A percentile compares a stretch with the other conserved stretches of the same genome.
phyloP scores from a whole-genome alignment of 352 stramenopile species.

The Globisporangium uncinulatum region DNA sequence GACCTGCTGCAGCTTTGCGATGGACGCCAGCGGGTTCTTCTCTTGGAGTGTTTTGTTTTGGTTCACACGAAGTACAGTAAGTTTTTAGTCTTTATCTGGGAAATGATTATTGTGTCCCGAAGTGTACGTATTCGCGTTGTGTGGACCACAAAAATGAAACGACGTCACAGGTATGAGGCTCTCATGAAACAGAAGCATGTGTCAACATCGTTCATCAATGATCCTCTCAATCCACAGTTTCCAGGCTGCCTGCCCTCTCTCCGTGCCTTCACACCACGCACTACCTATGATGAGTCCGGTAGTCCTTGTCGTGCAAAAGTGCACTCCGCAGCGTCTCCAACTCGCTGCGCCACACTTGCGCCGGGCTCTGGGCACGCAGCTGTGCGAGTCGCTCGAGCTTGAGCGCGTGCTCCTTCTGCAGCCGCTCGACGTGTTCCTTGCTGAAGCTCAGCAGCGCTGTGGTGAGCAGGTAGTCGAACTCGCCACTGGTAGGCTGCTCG shows the following conservation, averaged over 20 bases:
- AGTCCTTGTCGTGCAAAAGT: conserved; percentile 68
- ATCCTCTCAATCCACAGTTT: too few species aligned
- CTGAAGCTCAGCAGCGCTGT: conserved; percentile 98
- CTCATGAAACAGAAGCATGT: too few species aligned
- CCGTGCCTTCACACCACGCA: conserved; percentile 5
- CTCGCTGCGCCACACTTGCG: conserved; percentile 86
- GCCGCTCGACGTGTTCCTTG: conserved; percentile 90
- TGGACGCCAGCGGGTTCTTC: too few species aligned
- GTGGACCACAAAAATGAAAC: too few species aligned
- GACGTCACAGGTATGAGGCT: too few species aligned
- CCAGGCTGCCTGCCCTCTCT: neutral
- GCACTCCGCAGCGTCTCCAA: conserved; percentile 45
- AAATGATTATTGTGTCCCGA: too few species aligned
- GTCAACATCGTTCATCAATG: too few species aligned
- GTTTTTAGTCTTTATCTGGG: too few species aligned
- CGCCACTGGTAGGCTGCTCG: conserved; percentile 18
- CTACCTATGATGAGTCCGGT: conserved; percentile 26
- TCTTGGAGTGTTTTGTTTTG: too few species aligned
- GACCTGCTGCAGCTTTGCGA: too few species aligned
- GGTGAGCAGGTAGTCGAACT: conserved; percentile 98
- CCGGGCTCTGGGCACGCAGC: conserved; percentile 79
- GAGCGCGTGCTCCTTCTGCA: conserved; percentile 87
- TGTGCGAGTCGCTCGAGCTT: conserved; percentile 87
- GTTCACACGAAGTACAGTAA: too few species aligned
- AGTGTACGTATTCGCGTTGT: too few species aligned